phyloP scores from a whole-genome alignment of 768 basidiomycete species.

The Boletus tomentosulus region DNA sequence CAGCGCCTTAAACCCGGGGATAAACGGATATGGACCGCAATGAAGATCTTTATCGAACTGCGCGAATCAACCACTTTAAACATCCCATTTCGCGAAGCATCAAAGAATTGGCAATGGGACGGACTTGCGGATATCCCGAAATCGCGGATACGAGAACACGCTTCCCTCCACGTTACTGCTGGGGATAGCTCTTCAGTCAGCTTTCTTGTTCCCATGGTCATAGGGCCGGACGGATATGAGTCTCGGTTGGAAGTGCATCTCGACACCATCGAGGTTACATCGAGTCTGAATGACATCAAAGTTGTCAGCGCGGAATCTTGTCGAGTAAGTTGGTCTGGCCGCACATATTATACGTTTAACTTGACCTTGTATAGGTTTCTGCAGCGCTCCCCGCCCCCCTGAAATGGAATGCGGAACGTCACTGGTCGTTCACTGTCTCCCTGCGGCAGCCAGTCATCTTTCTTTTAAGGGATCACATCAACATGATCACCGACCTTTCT shows the following conservation, averaged over 20 bases:
- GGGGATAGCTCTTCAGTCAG: slow-evolving; percentile 83
- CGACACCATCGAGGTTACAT: slow-evolving; percentile 70
- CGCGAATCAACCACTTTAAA: slow-evolving; percentile 71
- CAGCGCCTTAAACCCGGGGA: slow-evolving; percentile 68
- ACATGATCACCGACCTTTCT: slow-evolving; percentile 89
- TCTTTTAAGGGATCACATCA: slow-evolving; percentile 88
- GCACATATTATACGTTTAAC: slow-evolving; percentile 12
- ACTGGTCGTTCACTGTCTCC: slow-evolving; percentile 73
- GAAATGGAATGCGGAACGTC: slow-evolving; percentile 74
- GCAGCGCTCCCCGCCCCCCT: slow-evolving; percentile 77
- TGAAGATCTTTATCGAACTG: slow-evolving; percentile 81
- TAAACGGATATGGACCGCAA: slow-evolving; percentile 72
- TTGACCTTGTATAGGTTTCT: slow-evolving; percentile 44
- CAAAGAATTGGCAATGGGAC: slow-evolving; percentile 98
- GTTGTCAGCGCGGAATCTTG: slow-evolving; percentile 76
- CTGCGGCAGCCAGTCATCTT: slow-evolving; percentile 71
- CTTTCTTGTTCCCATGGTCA: slow-evolving; percentile 81
- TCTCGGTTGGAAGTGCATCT: slow-evolving; percentile 78
- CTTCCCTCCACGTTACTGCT: slow-evolving; percentile 68
- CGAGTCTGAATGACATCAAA: slow-evolving; percentile 84
- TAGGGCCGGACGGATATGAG: slow-evolving; percentile 69
- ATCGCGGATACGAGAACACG: slow-evolving; percentile 56
- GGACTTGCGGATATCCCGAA: slow-evolving; percentile 46
- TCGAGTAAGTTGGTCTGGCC: slow-evolving; percentile 42
- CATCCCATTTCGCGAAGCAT: slow-evolving; percentile 88